These are phyloP conservation scores for Metschnikowia drakensbergensis DNA, from an alignment of 805 yeast species.

Conservation along the genomic window DNA sequence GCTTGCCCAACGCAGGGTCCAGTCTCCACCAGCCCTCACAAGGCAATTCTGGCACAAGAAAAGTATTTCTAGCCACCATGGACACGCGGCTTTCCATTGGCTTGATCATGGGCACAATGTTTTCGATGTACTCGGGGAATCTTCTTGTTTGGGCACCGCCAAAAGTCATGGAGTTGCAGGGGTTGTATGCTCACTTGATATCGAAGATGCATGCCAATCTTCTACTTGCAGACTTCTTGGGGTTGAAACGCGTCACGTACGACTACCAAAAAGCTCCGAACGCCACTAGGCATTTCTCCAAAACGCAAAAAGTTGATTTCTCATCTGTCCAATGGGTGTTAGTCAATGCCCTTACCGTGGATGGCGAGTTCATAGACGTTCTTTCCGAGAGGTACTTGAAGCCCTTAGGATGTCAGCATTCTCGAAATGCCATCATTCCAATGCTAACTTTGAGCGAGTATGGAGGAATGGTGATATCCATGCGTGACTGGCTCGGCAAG, in stretches of 20 bases:
- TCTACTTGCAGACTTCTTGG: slow-evolving; percentile 79
- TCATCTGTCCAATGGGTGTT: slow-evolving; percentile 84
- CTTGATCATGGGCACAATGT: slow-evolving; percentile 71
- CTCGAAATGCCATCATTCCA: slow-evolving; percentile 80
- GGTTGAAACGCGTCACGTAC: slow-evolving; percentile 83
- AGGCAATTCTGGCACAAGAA: slow-evolving; percentile 38
- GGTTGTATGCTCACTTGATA: slow-evolving; percentile 78
- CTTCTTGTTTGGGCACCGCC: slow-evolving; percentile 76
- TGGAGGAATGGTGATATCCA: slow-evolving; percentile 92
- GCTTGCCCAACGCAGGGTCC: slow-evolving; percentile 58
- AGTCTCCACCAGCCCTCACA: slow-evolving; percentile 41
- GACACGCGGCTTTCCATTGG: slow-evolving; percentile 67
- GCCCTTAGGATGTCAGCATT: slow-evolving; percentile 80
- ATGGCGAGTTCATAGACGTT: slow-evolving; percentile 88
- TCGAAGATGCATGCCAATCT: slow-evolving; percentile 69
- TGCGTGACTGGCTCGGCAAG: slow-evolving; percentile 86
- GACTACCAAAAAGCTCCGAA: slow-evolving; percentile 90
- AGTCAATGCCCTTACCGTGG: slow-evolving; percentile 83
- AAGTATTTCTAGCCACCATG: slow-evolving; percentile 49
- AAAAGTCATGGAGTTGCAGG: slow-evolving; percentile 69
- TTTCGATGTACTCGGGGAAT: slow-evolving; percentile 84
- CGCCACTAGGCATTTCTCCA: slow-evolving; percentile 74
- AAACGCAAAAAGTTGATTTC: slow-evolving; percentile 69
- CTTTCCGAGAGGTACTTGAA: slow-evolving; percentile 84
- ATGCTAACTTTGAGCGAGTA: slow-evolving; percentile 85